Base-by-base conservation (phyloP, 495 filamentous ascomycete species). In the Evernia prunastri region DNA sequence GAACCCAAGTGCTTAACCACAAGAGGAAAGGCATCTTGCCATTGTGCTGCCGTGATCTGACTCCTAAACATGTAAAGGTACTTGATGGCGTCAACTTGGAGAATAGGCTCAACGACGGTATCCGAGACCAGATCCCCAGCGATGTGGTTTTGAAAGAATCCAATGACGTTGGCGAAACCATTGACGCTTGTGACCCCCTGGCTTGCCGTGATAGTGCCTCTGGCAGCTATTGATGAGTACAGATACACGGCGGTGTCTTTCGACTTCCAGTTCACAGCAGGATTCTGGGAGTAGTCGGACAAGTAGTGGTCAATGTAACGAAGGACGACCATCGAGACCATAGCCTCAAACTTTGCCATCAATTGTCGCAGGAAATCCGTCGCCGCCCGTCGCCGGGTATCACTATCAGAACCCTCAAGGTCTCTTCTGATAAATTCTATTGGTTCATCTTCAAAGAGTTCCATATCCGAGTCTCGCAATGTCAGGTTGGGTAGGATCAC, bases 341-440 rank as follows among this genome's bases (percentile, higher is more conserved):
- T 76, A 42, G 77, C 76, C 71, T 96, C 91, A 73, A 96, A 97
- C 64, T 89, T 90, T 66, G 90, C 87, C 61, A 96, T 86, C 54
- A 99, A 81, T 66, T 89, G 86, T 54, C 89, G 83, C 54, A 97
- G 76, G 76, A 99, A 97, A 73, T 97, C 92, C 4, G 93, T 97
- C 4, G 95, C 91, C 56, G 92, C 91, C 69, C 93, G 82, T 63
- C 95, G 83, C 67, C 95, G 80, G 7, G 95, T 97, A 67, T 97
- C 95, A 59, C 87, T 91, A 71, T 97, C 95, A 1, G 92, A 96
- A 27, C 95, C 95, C 74, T 99, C 95, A 20, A 99, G 81, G 73
- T 99, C 93, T 65, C 91, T 86, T 59, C 95, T 82, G 70, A 97
- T 97, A 75, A 96, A 99, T 72, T 99, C 95, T 72, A 99, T 97